Base-by-base conservation (phyloP, 2,329 filamentous ascomycete species). In the Neofusicoccum sp. region DNA sequence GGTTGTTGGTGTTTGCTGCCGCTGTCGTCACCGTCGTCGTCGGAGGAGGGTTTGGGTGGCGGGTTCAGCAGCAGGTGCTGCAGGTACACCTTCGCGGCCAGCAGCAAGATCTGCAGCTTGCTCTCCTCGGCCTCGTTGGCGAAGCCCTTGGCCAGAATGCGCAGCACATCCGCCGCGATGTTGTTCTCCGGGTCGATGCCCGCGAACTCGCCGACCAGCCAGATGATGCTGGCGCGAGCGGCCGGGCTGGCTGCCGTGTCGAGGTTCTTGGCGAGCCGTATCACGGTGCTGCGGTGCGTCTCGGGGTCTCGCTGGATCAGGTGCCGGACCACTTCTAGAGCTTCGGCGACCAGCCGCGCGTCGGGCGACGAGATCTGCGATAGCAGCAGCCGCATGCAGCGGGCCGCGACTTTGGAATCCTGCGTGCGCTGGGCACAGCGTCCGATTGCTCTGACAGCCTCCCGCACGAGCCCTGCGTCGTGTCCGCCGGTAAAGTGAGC, bases 51-150 rank as follows among this genome's bases (percentile, higher is more conserved):
- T 38, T 53, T 24, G 64, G 63, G 24, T n/a, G 70, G 76, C 66
- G 66, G 78, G 69, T 85, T 81, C 63, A 84, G 82, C 69, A 91
- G 91, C 40, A 98, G 76, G 70, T 96, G 86, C 69, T 98, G 91
- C 14, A 98, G 82, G 71, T 98, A 98, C 1, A 98, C 92, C 71
- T 98, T 98, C n/a, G 95, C 93, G 6, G 90, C 95, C 3, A 99
- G 82, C 0, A 99, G 81, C 14, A 99, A 83, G 65, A 98, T 96
- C 73, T 99, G 95, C 62, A 92, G 83, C 73, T 96, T 96, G 11
- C 91, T 92, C 30, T 88, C 82, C 71, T 97, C 92, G 1, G 87
- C 87, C 76, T 99, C 95, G 63, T 87, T 86, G 1, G 87, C 81
- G 70, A 98, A 99, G 16, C 88, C 89, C 72, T 92, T 93, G 45